These are phyloP conservation scores for Canariomyces notabilis DNA, from an alignment of 2,329 filamentous ascomycete species.

Conservation along the genomic window DNA sequence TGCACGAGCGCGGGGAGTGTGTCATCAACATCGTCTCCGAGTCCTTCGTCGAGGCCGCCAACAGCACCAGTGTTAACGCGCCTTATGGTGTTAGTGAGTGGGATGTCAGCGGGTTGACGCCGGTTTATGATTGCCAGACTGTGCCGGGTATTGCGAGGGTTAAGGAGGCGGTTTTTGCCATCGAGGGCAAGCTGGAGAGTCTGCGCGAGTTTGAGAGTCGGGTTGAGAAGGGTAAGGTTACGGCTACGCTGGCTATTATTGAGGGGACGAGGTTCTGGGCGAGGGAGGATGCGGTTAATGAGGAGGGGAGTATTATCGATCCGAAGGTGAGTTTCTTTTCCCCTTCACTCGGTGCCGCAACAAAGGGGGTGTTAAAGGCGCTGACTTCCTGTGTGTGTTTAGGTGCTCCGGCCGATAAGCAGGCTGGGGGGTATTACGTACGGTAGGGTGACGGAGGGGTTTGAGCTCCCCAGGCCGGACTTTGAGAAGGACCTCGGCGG, in stretches of 20 bases:
- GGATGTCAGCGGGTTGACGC: conserved; percentile 70
- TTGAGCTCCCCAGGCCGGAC: conserved; percentile 53
- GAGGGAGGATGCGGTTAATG: conserved; percentile 79
- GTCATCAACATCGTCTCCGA: conserved; percentile 85
- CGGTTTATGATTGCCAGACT: conserved; percentile 55
- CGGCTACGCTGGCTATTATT: conserved; percentile 67
- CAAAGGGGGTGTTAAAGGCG: conserved; percentile 1
- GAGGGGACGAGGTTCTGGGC: conserved; percentile 88
- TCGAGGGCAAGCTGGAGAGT: conserved; percentile 76
- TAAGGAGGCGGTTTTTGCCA: conserved; percentile 73
- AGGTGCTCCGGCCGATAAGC: conserved; percentile 69
- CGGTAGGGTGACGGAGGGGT: conserved; percentile 52
- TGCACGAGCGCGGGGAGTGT: conserved; percentile 68
- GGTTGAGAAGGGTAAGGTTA: conserved; percentile 65
- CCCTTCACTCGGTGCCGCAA: not conserved
- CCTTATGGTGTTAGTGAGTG: conserved; percentile 76
- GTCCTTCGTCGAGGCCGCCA: conserved; percentile 81
- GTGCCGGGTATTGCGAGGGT: conserved; percentile 71
- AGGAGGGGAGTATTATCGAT: conserved; percentile 69
- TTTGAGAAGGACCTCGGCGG: conserved; percentile 49
- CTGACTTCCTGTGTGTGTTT: conserved; percentile 7
- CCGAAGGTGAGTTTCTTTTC: conserved; percentile 48
- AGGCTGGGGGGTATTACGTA: conserved; percentile 86
- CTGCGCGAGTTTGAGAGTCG: conserved; percentile 72
- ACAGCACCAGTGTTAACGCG: conserved; percentile 71